Evolutionary conservation across 768 basidiomycete species (phyloP).

Genomic region (Termitomyces sp.): DNA sequence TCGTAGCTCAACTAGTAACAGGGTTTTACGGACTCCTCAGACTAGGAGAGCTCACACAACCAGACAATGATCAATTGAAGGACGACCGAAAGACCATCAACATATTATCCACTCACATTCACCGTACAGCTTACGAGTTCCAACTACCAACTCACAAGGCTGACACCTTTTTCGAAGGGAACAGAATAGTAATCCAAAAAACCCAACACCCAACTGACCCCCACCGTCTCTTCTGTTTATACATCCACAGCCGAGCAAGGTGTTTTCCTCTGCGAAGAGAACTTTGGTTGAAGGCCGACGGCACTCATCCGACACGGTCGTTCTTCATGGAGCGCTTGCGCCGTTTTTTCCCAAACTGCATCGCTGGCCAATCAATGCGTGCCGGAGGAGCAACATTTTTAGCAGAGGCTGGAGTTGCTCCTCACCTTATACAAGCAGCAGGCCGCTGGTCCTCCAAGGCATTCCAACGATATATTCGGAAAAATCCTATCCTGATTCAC

Average conservation of each 20-base stretch:
- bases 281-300: constrained; percentile 12
- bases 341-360: constrained; percentile 2
- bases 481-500: neutral
- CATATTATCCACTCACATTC: neutral
- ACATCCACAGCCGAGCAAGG: neutral
- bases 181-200: constrained; percentile 13
- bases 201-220: neutral
- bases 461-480: constrained; percentile 25
- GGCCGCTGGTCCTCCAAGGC: constrained; percentile 34
- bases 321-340: constrained; percentile 18
- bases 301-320: constrained; percentile 3
- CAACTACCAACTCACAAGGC: constrained; percentile 20
- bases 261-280: constrained; percentile 9
- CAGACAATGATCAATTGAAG: constrained; percentile 10
- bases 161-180: constrained; percentile 19
- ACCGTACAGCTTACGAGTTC: constrained; percentile 1
- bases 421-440: constrained; percentile 27
- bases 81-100: constrained; percentile 7
- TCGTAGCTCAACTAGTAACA: neutral
- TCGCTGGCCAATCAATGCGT: constrained; percentile 38
- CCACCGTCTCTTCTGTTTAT: neutral
- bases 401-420: constrained; percentile 25
- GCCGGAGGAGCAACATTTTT: constrained; percentile 35
- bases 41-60: constrained; percentile 26
- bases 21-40: neutral